These are phyloP conservation scores for Triticum timopheevii DNA, from an alignment of 176 grass and related monocot genomes.

Conservation along the genomic window DNA sequence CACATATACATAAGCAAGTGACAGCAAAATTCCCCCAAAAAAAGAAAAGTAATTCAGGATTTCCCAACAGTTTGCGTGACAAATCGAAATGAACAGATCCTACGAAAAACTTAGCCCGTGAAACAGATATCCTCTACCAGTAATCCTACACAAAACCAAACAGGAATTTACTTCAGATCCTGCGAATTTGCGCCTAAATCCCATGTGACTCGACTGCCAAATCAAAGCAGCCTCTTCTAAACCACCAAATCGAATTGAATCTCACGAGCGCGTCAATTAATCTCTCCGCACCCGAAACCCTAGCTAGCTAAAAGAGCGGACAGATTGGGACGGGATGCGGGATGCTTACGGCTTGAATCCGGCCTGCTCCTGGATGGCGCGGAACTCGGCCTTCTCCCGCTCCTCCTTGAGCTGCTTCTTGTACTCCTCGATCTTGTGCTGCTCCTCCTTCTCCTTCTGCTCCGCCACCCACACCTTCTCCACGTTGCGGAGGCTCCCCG, in stretches of 20 bases:
- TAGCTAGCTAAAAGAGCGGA: not conserved
- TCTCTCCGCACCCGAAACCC: not conserved
- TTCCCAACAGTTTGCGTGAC: not conserved
- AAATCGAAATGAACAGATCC: slow-evolving; percentile 1
- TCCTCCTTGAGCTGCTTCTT: slow-evolving; percentile 94
- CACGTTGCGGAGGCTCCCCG: slow-evolving; percentile 90
- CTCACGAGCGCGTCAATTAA: not conserved
- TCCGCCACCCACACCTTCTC: slow-evolving; percentile 99
- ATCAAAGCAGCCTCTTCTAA: not conserved
- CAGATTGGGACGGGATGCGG: not conserved
- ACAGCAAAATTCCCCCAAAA: not conserved
- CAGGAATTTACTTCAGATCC: not conserved
- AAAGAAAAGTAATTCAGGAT: not conserved
- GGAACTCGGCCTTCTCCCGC: slow-evolving; percentile 83
- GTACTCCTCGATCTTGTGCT: slow-evolving; percentile 89
- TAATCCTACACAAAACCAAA: not conserved
- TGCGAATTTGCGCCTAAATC: not conserved
- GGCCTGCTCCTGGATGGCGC: slow-evolving; percentile 82
- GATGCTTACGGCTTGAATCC: slow-evolving; percentile 77
- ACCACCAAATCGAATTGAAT: not conserved
- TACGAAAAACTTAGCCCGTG: not conserved
- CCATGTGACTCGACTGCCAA: not conserved
- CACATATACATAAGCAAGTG: not conserved
- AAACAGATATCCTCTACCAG: not conserved
- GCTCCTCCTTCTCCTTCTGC: slow-evolving; percentile 92